These are phyloP conservation scores for Stagonosporopsis rhizophila DNA, from an alignment of 2,329 filamentous ascomycete genomes.

Conservation along the genomic window DNA sequence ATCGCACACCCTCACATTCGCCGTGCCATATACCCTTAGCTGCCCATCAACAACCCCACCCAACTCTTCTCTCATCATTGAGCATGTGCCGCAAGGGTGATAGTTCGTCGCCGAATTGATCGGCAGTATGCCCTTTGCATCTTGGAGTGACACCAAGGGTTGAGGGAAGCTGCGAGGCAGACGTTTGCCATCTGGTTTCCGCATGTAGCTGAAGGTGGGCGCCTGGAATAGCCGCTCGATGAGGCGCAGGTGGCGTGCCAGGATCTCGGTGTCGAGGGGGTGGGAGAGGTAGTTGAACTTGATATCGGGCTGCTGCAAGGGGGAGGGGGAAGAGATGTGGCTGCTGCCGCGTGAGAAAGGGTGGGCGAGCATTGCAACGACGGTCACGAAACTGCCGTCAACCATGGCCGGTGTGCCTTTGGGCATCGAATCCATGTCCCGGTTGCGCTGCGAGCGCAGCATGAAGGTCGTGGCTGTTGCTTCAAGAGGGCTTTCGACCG, in stretches of 20 bases:
- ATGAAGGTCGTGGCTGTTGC: conserved; percentile 28
- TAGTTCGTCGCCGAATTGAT: conserved; percentile 29
- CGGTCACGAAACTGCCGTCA: conserved; percentile 24
- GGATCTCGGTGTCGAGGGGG: conserved; percentile 53
- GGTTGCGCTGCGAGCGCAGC: conserved; percentile 22
- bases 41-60: conserved; percentile 42
- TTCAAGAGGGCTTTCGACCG: conserved; percentile 24
- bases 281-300: conserved; percentile 54
- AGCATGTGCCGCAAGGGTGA: conserved; percentile 45
- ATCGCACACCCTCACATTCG: conserved; percentile 38
- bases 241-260: conserved; percentile 47
- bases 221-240: conserved; percentile 39
- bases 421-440: conserved; percentile 15
- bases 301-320: conserved; percentile 44
- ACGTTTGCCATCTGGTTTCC: conserved; percentile 18
- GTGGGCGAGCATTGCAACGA: conserved; percentile 33
- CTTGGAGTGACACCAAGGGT: conserved; percentile 18
- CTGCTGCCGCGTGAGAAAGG: conserved; percentile 53
- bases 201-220: conserved; percentile 14
- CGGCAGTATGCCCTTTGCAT: conserved; percentile 23
- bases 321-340: conserved; percentile 48
- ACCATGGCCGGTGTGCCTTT: conserved; percentile 18
- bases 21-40: conserved; percentile 40
- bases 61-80: conserved; percentile 39
- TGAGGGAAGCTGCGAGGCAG: conserved; percentile 25